Base-by-base conservation (phyloP, 495 filamentous ascomycete species). In the Hypomontagnella submonticulosa region DNA sequence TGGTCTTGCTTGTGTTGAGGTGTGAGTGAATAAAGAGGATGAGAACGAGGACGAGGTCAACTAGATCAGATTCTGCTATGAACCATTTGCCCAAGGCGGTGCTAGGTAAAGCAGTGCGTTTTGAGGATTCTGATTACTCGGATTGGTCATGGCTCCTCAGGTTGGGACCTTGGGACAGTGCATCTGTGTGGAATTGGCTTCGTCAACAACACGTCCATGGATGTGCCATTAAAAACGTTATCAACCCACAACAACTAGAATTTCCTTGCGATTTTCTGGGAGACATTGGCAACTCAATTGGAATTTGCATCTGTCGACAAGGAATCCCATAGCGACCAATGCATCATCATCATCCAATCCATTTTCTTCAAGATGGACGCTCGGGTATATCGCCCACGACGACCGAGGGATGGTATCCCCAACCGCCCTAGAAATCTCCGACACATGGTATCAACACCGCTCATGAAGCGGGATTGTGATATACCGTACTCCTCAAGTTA, bases 401-500 rank as follows among this genome's bases (percentile, higher is more conserved):
- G n/a, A n/a, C 9, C 15, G n/a, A 33, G 48, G 23, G 36, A 1
- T 42, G 4, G 6, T 23, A 20, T 15, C 12, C 32, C 50, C 36
- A 43, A 32, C 13, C 49, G 41, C 0, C 8, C 11, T 36, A 23
- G 55, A 15, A 32, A 44, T 23, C 23, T 63, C 19, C 59, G 60
- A 40, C 66, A 48, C 9, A 69, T 63, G 60, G 50, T 32, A 43
- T 69, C 66, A 3, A 69, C 53, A 43, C 66, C 66, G 4, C n/a
- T 51, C 11, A 46, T 69, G 41, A 55, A 15, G 4, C 37, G 23
- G 27, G 10, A 38, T 9, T 23, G 30, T 12, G 13, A 55, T 38
- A 50, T 30, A 5, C 3, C 37, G 18, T 5, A 19, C n/a, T 30
- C 30, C 4, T 15, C 37, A 18, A 43, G 27, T 6, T 12, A 33